Conservation (phyloP, 2,329 filamentous ascomycete species). For the Phyllosticta capitalensis region DNA sequence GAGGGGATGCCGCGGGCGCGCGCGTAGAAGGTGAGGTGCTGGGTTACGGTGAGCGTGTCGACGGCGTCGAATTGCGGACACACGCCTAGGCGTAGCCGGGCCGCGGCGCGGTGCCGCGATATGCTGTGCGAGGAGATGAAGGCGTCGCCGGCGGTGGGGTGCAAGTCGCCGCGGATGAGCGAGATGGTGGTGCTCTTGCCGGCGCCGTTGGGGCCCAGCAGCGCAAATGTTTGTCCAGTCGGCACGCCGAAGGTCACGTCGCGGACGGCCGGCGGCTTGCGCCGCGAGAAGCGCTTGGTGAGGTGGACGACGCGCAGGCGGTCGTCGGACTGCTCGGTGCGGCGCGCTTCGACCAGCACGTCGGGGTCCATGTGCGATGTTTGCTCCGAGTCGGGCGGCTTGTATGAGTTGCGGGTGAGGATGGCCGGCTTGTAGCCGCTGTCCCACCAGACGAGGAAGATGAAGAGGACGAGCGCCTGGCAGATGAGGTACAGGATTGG, state of each 20-base stretch:
- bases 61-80: conserved; percentile 71
- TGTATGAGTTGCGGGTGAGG: conserved; percentile 31
- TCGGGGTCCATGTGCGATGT: conserved; percentile 43
- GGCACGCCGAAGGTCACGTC: conserved; percentile 77
- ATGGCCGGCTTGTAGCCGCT: conserved; percentile 55
- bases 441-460: conserved; percentile 69
- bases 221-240: conserved; percentile 74
- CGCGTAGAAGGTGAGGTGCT: conserved; percentile 84
- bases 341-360: conserved; percentile 53
- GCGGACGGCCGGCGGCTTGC: conserved; percentile 57
- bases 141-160: conserved; percentile 69
- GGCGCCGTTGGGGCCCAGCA: conserved; percentile 84
- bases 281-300: conserved; percentile 67
- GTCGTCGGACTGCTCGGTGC: conserved; percentile 53
- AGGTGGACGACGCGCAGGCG: conserved; percentile 72
- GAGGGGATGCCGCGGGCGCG: conserved; percentile 62
- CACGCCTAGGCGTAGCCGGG: conserved; percentile 73
- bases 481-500: conserved; percentile 74
- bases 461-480: conserved; percentile 63
- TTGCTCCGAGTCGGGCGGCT: conserved; percentile 33
- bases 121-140: conserved; percentile 72
- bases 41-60: conserved; percentile 80
- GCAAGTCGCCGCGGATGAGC: conserved; percentile 78
- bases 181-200: conserved; percentile 88
- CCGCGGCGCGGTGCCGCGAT: conserved; percentile 58